These are phyloP conservation scores for Sporisorium scitamineum DNA, from an alignment of 1,284 basidiomycete species.

Conservation along the genomic window DNA sequence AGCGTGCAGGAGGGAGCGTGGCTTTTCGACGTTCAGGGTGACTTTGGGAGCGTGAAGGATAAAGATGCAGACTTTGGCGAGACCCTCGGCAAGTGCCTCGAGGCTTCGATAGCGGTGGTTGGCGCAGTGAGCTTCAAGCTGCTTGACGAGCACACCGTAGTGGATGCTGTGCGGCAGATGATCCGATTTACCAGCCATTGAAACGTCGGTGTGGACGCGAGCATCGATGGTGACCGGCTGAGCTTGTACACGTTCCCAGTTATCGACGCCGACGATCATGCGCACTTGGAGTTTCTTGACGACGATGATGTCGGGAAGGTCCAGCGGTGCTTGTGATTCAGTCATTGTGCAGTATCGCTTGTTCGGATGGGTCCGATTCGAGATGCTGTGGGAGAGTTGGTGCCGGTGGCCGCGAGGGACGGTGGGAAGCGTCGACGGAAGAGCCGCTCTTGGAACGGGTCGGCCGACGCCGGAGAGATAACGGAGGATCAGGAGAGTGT, in stretches of 20 bases:
- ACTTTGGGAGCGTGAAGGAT: conserved; percentile 70
- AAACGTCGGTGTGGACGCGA: conserved; percentile 74
- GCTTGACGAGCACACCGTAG: conserved; percentile 66
- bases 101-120: conserved; percentile 46
- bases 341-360: conserved; percentile 16
- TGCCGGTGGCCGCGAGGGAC: not conserved
- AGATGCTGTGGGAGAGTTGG: not conserved
- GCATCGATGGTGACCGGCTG: conserved; percentile 77
- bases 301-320: conserved; percentile 59
- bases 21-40: conserved; percentile 72
- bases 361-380: not conserved
- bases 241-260: conserved; percentile 64
- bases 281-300: conserved; percentile 62
- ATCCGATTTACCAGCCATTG: conserved; percentile 74
- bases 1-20: conserved; percentile 75
- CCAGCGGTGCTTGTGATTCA: conserved; percentile 14
- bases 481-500: not conserved
- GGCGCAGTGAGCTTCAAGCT: conserved; percentile 62
- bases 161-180: conserved; percentile 75
- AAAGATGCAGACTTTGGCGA: conserved; percentile 72
- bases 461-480: conserved; percentile 1
- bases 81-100: conserved; percentile 65
- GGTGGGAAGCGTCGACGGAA: conserved; percentile 3
- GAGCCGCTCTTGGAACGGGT: conserved; percentile 7
- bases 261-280: conserved; percentile 63